phyloP scores from a whole-genome alignment of 106 monocot species.

The Apostasia shenzhenica region DNA sequence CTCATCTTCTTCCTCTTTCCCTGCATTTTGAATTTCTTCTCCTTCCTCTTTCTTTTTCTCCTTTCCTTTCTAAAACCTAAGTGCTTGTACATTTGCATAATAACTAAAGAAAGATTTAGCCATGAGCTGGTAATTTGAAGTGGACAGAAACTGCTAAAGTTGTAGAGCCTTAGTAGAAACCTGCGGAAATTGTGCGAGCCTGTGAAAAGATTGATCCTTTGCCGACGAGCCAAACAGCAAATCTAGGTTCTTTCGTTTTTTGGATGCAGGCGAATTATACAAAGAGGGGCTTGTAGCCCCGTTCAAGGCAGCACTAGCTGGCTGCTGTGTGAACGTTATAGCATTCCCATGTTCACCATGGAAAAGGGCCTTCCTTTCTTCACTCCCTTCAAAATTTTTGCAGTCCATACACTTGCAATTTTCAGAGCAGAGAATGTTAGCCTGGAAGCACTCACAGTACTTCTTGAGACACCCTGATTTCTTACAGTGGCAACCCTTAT shows the following conservation, averaged over 20 bases:
- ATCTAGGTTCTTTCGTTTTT: slow-evolving; percentile 77
- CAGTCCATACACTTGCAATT: slow-evolving; percentile 92
- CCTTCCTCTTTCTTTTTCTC: too few species aligned
- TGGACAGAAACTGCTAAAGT: too few species aligned
- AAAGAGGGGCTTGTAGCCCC: slow-evolving; percentile 65
- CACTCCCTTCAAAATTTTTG: slow-evolving; percentile 86
- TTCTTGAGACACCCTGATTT: slow-evolving; percentile 94
- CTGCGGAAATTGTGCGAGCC: slow-evolving; percentile 42
- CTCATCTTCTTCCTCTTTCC: too few species aligned
- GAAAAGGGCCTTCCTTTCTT: slow-evolving; percentile 67
- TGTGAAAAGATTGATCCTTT: slow-evolving; percentile 50
- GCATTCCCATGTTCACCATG: slow-evolving; percentile 56
- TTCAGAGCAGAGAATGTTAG: slow-evolving; percentile 86
- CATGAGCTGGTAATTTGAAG: too few species aligned
- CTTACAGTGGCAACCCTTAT: slow-evolving; percentile 94
- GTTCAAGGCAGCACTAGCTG: slow-evolving; percentile 73
- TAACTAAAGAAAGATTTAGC: too few species aligned
- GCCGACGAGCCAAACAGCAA: slow-evolving; percentile 29
- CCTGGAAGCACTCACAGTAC: slow-evolving; percentile 97
- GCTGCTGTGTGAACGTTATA: slow-evolving; percentile 62
- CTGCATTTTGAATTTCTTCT: too few species aligned
- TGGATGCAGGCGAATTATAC: slow-evolving; percentile 57
- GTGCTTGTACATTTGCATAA: too few species aligned
- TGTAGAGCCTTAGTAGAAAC: slow-evolving; percentile 11
- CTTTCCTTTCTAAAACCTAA: too few species aligned